Base-by-base conservation (phyloP, 495 filamentous ascomycete species). In the Tuber brumale region DNA sequence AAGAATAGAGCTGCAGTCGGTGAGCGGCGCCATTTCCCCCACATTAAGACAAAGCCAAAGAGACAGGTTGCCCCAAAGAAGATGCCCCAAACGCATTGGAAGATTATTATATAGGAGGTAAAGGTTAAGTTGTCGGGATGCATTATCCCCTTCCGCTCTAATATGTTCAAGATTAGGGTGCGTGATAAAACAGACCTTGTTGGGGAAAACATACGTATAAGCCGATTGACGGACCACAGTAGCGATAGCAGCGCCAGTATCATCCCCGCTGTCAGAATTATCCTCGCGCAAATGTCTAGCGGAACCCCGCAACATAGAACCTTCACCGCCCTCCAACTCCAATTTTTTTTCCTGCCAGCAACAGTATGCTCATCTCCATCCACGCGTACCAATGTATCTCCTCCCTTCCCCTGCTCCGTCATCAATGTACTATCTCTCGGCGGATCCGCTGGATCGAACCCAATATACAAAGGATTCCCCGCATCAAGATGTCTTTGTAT, bases 1-100 rank as follows among this genome's bases (percentile, higher is more conserved):
- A 81, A 78, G 61, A 81, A 73, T 16, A 81, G 80, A 3, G 80
- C 80, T 57, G 71, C 79, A 2, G 45, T 74, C 9, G 80, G 79
- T 10, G 80, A 81, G 74, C 79, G 81, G 71, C 77, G 73, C 75
- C 79, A 81, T 74, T 78, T 81, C 12, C 80, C 80, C 80, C 80
- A 81, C 80, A 81, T 81, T 12, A 81, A 42, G 42, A 74, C 70
- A 76, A 81, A 81, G 51, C 80, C 80, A n/a, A 81, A 81, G 73
- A 81, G 44, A 48, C 80, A 81, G 7, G 71, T 69, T 19, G 72
- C 75, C 2, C 70, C 72, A 41, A 81, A 81, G 75, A 81, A 78
- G 69, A 76, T 9, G n/a, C 80, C 80, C 80, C 80, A 81, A 23
- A 70, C 46, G 10, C 57, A 71, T 57, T 81, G 80, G 46, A 71